A percentile compares a stretch with the other conserved stretches of the same genome.
phyloP scores from a whole-genome alignment of 768 basidiomycete species.

The Atractiella rhizophila region DNA sequence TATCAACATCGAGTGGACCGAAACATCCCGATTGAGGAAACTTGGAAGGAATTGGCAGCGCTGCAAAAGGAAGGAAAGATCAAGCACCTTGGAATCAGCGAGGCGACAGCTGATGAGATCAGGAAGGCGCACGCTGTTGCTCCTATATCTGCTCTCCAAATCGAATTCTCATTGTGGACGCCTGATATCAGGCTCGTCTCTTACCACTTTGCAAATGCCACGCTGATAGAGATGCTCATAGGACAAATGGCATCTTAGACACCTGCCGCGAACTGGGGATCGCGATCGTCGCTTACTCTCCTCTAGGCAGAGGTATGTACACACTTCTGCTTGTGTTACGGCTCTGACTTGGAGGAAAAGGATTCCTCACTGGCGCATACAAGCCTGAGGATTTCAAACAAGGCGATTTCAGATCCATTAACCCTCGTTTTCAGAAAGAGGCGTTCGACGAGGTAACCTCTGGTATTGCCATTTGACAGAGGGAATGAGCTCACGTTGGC shows the following conservation, averaged over 20 bases:
- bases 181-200: too few species aligned
- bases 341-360: too few species aligned
- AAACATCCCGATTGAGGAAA: background rate
- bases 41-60: background rate
- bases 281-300: slow-evolving; percentile 16
- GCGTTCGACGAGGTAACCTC: slow-evolving; percentile 10
- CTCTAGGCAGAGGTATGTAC: background rate
- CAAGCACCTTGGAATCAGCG: background rate
- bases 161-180: too few species aligned
- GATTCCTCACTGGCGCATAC: background rate
- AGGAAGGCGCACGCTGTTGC: background rate
- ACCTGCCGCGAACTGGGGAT: slow-evolving; percentile 18
- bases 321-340: too few species aligned
- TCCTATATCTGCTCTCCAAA: background rate
- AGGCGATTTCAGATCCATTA: background rate
- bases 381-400: background rate
- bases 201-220: too few species aligned
- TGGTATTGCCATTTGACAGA: background rate
- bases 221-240: background rate
- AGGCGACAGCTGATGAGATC: slow-evolving; percentile 1
- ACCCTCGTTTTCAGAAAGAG: slow-evolving; percentile 10
- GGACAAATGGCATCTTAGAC: slow-evolving; percentile 15
- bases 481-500: too few species aligned
- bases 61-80: background rate
- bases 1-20: background rate